Evolutionary conservation across 2,329 filamentous ascomycete species (phyloP).

Genomic region (Pezicula radicicola): DNA sequence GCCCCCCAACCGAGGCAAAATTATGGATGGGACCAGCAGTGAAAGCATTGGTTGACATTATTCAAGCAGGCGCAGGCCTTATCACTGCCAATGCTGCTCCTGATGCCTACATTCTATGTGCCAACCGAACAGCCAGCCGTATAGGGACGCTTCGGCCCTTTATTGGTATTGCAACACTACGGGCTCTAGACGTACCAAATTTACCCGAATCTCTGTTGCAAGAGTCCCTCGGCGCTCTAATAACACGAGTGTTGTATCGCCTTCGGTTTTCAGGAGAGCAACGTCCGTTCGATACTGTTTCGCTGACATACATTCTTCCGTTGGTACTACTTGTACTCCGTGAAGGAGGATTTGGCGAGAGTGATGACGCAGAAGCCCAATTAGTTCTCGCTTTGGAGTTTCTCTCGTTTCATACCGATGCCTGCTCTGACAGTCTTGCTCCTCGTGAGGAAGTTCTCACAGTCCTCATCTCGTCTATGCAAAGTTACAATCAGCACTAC

Average conservation of each 20-base stretch:
- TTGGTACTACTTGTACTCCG: conserved; percentile 76
- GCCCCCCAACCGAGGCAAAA: conserved; percentile 84
- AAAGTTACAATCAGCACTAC: conserved; percentile 87
- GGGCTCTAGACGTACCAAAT: conserved; percentile 71
- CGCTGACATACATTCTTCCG: conserved; percentile 83
- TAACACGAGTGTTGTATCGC: conserved; percentile 87
- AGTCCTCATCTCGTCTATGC: conserved; percentile 77
- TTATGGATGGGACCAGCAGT: conserved; percentile 87
- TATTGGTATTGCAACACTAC: conserved; percentile 81
- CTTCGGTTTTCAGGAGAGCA: conserved; percentile 89
- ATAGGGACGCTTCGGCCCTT: conserved; percentile 77
- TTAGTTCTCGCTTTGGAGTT: conserved; percentile 86
- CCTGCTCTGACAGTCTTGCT: conserved; percentile 70
- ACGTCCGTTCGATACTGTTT: conserved; percentile 85
- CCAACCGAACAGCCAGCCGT: conserved; percentile 69
- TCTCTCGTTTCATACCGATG: conserved; percentile 81
- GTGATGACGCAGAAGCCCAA: conserved; percentile 85
- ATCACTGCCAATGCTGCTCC: conserved; percentile 79
- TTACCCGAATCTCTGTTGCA: conserved; percentile 69
- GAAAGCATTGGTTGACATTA: conserved; percentile 66
- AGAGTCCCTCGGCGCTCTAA: conserved; percentile 79
- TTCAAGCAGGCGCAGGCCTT: conserved; percentile 77
- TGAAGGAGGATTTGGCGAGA: conserved; percentile 72
- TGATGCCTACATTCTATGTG: conserved; percentile 74
- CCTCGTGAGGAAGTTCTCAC: conserved; percentile 73